Evolutionary conservation across 225 moss, liverwort and hornwort genomes (phyloP), one percentile per base, ranked within the genome.

Genomic region (Physcomitrellopsis africana): DNA sequence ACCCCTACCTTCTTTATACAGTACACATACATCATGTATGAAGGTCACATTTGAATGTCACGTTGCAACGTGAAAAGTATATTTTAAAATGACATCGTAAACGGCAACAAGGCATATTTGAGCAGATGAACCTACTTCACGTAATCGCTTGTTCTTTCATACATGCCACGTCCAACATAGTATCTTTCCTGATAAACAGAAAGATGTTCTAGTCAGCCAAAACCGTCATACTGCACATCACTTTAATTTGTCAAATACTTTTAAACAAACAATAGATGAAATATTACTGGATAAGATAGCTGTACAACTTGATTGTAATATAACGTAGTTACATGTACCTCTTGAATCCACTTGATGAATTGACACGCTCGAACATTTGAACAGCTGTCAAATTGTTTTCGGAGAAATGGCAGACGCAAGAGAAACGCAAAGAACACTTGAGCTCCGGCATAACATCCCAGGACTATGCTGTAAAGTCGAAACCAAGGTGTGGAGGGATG

Each of bases 161-260:
- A 96, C 79, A 93, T 87, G 62, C 90, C 89, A 46, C 94, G 93
- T 69, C 96, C 96, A 71, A 96, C 93, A 70, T 94, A 96, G 70
- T 90, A 96, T 26, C 87, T 90, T 80, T 96, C 96, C 96, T 96
- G 88, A 62, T 63, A 0, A 62, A 63, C 58, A 77, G 18, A 52
- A 15, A 52, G 24, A 78, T 52, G 13, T 43, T 63, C 37, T 52
- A 13, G 10, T 52, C 60, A 78, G 72, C 44, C 57, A 74, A 66
- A 68, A 67, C 69, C 0, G 41, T 58, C 72, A 53, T 10, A 65
- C 32, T 37, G 2, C 0, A 37, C 32, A 2, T 37, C 4, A 37
- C 32, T 37, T 37, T 7, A 37, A 37, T 37, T 37, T 4, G 1
- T 37, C 13, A 51, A 75, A 45, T 23, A 23, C 57, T 37, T 37